Percentiles rank a stretch among this genome's conserved stretches.
These are phyloP conservation scores for Ananas comosus DNA, from an alignment of 176 grass and related monocot genomes.

Conservation along the genomic window DNA sequence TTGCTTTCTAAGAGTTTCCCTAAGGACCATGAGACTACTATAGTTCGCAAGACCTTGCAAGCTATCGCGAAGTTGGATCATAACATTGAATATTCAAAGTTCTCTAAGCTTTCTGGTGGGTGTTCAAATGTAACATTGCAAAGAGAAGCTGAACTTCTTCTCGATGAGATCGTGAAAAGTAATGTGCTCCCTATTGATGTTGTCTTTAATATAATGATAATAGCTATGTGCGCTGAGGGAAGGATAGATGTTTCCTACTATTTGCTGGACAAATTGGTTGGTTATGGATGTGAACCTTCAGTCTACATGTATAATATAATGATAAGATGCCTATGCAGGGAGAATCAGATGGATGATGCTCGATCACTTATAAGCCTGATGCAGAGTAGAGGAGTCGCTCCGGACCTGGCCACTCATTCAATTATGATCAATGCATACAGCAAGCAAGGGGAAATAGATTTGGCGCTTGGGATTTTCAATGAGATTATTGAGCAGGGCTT, in stretches of 20 bases:
- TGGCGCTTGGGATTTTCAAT: slow-evolving; percentile 22
- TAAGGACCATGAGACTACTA: background rate
- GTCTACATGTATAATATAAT: slow-evolving; percentile 30
- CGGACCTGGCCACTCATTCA: slow-evolving; percentile 21
- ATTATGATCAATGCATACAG: slow-evolving; percentile 26
- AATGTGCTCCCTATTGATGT: slow-evolving; percentile 29
- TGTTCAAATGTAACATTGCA: slow-evolving; percentile 22
- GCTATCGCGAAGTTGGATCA: slow-evolving; percentile 12
- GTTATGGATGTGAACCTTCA: slow-evolving; percentile 22
- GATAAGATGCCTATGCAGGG: slow-evolving; percentile 21
- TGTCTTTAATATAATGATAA: slow-evolving; percentile 30
- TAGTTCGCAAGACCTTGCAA: slow-evolving; percentile 11
- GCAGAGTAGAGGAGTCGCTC: slow-evolving; percentile 15
- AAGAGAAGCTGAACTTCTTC: slow-evolving; percentile 12
- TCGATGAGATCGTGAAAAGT: slow-evolving; percentile 22
- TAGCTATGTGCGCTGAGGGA: slow-evolving; percentile 22
- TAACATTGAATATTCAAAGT: background rate
- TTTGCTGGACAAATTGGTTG: slow-evolving; percentile 31
- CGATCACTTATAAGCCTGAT: slow-evolving; percentile 15
- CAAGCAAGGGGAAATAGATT: slow-evolving; percentile 27
- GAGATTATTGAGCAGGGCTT: slow-evolving; percentile 22
- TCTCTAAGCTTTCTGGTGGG: background rate
- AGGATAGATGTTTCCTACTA: slow-evolving; percentile 17
- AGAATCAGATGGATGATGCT: slow-evolving; percentile 21
- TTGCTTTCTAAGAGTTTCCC: slow-evolving; percentile 7